phyloP scores from a whole-genome alignment of 768 basidiomycete genomes.

The Mycena metata region DNA sequence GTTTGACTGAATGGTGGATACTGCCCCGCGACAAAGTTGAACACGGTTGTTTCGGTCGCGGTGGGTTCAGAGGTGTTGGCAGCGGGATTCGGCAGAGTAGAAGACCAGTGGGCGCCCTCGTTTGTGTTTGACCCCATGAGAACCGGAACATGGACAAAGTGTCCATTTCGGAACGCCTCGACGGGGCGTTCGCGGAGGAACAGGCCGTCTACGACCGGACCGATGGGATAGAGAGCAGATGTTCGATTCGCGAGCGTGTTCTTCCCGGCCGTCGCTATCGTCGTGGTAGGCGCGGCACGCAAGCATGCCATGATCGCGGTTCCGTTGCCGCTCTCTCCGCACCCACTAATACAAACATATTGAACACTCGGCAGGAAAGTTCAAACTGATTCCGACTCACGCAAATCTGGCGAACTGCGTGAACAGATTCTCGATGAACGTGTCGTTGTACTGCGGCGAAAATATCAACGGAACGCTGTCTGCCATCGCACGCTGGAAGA shows the following conservation, averaged over 20 bases:
- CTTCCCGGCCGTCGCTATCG: constrained; percentile 51
- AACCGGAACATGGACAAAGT: constrained; percentile 56
- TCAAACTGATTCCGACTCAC: constrained; percentile 42
- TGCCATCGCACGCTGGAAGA: constrained; percentile 59
- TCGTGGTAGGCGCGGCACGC: constrained; percentile 43
- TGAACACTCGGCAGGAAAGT: not conserved
- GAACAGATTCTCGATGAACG: constrained; percentile 52
- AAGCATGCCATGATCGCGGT: constrained; percentile 50
- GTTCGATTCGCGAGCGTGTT: constrained; percentile 47
- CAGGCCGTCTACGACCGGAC: constrained; percentile 53
- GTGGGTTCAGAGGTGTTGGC: constrained; percentile 56
- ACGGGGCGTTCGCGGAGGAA: constrained; percentile 53
- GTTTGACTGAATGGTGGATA: constrained; percentile 46
- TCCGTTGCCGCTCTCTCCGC: constrained; percentile 33
- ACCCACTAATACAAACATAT: constrained; percentile 37
- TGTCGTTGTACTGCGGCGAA: constrained; percentile 48
- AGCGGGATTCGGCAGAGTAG: constrained; percentile 47
- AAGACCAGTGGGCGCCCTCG: constrained; percentile 59
- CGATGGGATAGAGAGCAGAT: constrained; percentile 55
- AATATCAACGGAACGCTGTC: constrained; percentile 59
- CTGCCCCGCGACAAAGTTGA: constrained; percentile 58
- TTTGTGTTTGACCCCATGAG: constrained; percentile 61
- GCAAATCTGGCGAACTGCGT: constrained; percentile 51
- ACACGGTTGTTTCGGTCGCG: constrained; percentile 55
- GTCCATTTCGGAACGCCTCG: constrained; percentile 54